Base-by-base conservation (phyloP, 495 filamentous ascomycete genomes). In the Xylona heveae region DNA sequence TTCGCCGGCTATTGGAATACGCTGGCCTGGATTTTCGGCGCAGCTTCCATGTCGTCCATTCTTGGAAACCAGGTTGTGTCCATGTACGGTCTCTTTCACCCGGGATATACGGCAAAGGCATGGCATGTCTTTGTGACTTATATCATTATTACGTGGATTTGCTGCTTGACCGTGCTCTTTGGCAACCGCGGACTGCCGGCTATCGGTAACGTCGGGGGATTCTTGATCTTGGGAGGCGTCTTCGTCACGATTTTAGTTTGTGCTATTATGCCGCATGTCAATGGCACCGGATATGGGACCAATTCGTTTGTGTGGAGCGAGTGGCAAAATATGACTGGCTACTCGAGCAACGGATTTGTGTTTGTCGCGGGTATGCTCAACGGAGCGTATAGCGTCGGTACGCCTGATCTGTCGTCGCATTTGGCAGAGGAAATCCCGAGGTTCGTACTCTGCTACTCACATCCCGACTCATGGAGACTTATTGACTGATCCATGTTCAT, bases 281-380 rank as follows among this genome's bases (percentile, higher is more conserved):
- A 25, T 13, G 23, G 13, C 8, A 17, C 34, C 3, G 25, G 36
- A 10, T 42, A 44, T 26, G 45, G 45, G 3, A 35, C 33, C 24
- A 33, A 35, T 20, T 37, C 12, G 16, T n/a, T 35, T 7, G 34
- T 37, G 9, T 37, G 34, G 34, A 19, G 31, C 9, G 13, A 36
- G 0, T 37, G 24, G 8, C 12, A 32, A 10, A 51, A 50, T 23
- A 43, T 47, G 34, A 54, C 47, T 0, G 55, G 55, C 2, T 57
- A 43, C 36, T 35, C 20, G 2, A 52, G 40, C 26, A 31, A 45
- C 31, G 52, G 52, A 9, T 42, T 59, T 22, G 55, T 49, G 10
- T 59, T 59, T 35, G 35, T 57, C 20, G 44, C 47, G 20, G 55
- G 55, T 1, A 50, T 54, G 44, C 37, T 59, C 29, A 59, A 57